Evolutionary conservation across 164 flowering plant species (phyloP).

Genomic region (Macadamia integrifolia): DNA sequence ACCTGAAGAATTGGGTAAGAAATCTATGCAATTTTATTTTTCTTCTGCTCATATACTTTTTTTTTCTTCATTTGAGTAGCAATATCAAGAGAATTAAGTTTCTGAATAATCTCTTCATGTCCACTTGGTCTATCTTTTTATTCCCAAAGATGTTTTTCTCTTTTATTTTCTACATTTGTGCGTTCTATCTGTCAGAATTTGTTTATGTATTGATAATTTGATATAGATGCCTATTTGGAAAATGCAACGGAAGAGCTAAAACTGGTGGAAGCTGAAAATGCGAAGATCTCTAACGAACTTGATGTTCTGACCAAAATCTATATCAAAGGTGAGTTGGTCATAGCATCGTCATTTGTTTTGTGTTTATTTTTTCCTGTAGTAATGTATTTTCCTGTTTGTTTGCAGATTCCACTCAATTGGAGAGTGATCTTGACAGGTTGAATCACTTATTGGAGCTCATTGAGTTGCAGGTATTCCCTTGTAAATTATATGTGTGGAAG

Average conservation of each 20-base stretch:
- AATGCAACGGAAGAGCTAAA: constrained; percentile 37
- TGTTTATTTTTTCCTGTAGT: background rate
- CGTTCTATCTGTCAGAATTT: background rate
- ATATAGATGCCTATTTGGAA: constrained; percentile 38
- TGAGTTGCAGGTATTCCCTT: constrained; percentile 37
- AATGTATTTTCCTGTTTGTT: background rate
- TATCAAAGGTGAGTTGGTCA: constrained; percentile 33
- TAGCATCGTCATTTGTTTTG: background rate
- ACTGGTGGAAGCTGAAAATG: constrained; percentile 35
- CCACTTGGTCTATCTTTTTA: too few species aligned
- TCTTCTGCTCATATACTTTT: too few species aligned
- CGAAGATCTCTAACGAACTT: constrained; percentile 35
- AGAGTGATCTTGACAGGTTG: constrained; percentile 43
- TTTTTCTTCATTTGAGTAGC: too few species aligned
- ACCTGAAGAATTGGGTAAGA: constrained; percentile 30
- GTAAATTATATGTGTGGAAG: too few species aligned
- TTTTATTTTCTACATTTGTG: background rate
- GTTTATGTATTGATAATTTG: constrained; percentile 1
- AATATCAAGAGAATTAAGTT: too few species aligned
- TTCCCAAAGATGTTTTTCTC: background rate
- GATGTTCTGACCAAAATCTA: constrained; percentile 32
- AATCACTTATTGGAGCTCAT: constrained; percentile 26
- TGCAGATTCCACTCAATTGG: constrained; percentile 45
- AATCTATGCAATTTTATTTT: background rate
- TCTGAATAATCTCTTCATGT: too few species aligned